A percentile compares a stretch with the other conserved stretches of the same genome.
Evolutionary conservation across 139 green algal species (phyloP).

Genomic region (Chlamydomonas incerta): DNA sequence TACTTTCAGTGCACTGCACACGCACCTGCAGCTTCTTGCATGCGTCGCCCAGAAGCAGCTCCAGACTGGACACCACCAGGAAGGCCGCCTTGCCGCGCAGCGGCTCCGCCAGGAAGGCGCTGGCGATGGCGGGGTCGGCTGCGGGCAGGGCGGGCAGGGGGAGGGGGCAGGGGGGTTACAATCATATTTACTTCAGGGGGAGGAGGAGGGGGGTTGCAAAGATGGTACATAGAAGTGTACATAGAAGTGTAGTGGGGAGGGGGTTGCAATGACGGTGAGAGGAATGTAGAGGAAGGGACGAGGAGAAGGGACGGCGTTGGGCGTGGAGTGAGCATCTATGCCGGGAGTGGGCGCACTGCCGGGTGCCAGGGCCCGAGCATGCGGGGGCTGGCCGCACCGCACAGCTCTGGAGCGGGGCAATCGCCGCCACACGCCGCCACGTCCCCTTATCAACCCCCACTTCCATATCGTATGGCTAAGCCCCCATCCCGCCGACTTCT

Average conservation of each 20-base stretch:
- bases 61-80: slow-evolving; percentile 72
- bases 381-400: too few relatives aligned
- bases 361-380: too few relatives aligned
- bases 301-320: too few relatives aligned
- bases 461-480: too few relatives aligned
- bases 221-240: not conserved
- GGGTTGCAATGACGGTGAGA: not conserved
- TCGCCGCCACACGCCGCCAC: too few relatives aligned
- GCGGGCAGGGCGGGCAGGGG: too few relatives aligned
- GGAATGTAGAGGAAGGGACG: not conserved
- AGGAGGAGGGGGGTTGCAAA: not conserved
- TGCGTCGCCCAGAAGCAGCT: slow-evolving; percentile 72
- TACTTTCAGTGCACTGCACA: too few relatives aligned
- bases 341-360: too few relatives aligned
- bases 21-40: slow-evolving; percentile 43
- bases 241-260: not conserved
- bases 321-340: too few relatives aligned
- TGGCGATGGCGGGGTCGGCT: slow-evolving; percentile 43
- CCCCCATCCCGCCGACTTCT: not conserved
- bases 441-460: too few relatives aligned
- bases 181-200: too few relatives aligned
- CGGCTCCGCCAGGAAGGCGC: slow-evolving; percentile 64
- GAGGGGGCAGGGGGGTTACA: not conserved
- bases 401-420: too few relatives aligned
- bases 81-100: slow-evolving; percentile 65